These are phyloP conservation scores for Exophiala phaeomuriformis DNA, from an alignment of 2,329 filamentous ascomycete genomes.

Conservation along the genomic window DNA sequence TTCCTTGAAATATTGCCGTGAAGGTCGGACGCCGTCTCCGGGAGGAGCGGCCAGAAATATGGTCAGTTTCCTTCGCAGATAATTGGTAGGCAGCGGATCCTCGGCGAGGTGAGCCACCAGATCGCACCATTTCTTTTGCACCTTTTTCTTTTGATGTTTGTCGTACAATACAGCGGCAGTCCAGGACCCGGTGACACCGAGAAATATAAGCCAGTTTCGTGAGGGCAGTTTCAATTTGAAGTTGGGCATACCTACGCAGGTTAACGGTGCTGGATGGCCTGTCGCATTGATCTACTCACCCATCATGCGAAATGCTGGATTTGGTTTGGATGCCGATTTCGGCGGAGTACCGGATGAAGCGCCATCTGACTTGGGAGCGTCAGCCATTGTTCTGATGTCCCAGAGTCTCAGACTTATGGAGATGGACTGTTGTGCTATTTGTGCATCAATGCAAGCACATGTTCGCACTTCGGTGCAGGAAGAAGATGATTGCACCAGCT, in stretches of 20 bases:
- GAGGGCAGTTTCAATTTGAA: conserved; percentile 80
- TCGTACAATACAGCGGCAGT: conserved; percentile 82
- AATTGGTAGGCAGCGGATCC: conserved; percentile 63
- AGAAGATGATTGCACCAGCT: neutral
- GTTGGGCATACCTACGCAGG: conserved; percentile 63
- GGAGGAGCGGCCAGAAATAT: conserved; percentile 81
- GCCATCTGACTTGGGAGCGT: conserved; percentile 31
- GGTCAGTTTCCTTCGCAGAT: conserved; percentile 75
- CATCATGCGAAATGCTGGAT: conserved; percentile 70
- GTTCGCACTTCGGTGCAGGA: neutral
- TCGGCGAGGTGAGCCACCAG: conserved; percentile 76
- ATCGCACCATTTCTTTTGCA: conserved; percentile 78
- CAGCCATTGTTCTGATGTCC: conserved; percentile 31
- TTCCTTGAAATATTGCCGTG: conserved; percentile 93
- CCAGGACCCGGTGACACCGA: conserved; percentile 68
- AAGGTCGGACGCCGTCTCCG: conserved; percentile 70
- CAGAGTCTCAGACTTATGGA: neutral
- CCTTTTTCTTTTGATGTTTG: conserved; percentile 76
- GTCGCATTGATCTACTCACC: conserved; percentile 32
- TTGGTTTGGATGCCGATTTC: conserved; percentile 48
- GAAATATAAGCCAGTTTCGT: conserved; percentile 96
- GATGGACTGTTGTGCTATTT: neutral
- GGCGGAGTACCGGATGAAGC: conserved; percentile 28
- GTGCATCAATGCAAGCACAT: conserved; percentile 1
- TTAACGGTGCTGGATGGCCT: conserved; percentile 11